These are phyloP conservation scores for Erythrophleum ivorense DNA, from an alignment of 331 rosid genomes.

Conservation along the genomic window DNA sequence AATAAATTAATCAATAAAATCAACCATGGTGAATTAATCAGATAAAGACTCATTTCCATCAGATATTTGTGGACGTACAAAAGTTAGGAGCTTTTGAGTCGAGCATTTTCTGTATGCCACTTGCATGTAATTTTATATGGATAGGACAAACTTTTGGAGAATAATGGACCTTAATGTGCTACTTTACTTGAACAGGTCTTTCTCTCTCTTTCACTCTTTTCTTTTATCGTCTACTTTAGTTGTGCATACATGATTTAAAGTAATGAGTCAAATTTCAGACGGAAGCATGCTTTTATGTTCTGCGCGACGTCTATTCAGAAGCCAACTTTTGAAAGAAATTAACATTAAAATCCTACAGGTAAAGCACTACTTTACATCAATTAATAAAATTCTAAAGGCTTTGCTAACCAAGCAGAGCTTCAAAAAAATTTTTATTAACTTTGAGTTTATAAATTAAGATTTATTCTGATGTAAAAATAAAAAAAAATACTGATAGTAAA, in stretches of 20 bases:
- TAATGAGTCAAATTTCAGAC: background rate
- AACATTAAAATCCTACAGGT: background rate
- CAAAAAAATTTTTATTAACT: no score
- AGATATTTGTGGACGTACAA: background rate
- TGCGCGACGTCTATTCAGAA: background rate
- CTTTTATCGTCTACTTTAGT: background rate
- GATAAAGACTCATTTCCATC: background rate
- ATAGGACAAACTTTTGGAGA: background rate
- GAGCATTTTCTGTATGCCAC: slow-evolving; percentile 6
- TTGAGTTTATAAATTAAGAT: no score
- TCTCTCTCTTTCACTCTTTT: background rate
- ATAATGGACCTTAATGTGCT: background rate
- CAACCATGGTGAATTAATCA: background rate
- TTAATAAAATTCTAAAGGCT: no score
- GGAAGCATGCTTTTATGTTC: slow-evolving; percentile 1
- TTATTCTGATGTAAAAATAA: no score
- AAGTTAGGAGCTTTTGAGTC: background rate
- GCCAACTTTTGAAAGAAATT: background rate
- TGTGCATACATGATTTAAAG: background rate
- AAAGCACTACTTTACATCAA: background rate
- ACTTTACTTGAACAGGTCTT: background rate
- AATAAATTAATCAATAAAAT: background rate
- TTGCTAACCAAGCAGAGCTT: no score
- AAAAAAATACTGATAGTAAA: no score
- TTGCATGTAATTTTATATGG: background rate